phyloP scores from a whole-genome alignment of 2,329 filamentous ascomycete genomes.

The Dothistroma pini region DNA sequence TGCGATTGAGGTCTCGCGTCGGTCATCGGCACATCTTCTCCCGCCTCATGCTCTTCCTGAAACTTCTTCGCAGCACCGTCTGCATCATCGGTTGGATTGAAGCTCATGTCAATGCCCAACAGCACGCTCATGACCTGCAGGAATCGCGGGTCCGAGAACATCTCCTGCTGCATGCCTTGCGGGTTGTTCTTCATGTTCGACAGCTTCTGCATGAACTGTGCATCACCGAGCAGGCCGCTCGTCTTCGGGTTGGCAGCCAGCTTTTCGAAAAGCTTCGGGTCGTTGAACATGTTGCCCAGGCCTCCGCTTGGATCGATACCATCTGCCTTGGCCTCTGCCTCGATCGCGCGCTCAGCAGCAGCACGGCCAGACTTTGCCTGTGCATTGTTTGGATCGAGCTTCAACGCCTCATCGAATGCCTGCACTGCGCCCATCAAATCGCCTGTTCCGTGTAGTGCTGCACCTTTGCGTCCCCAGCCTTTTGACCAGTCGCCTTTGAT shows the following conservation, averaged over 20 bases:
- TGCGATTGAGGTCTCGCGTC: slow-evolving; percentile 66
- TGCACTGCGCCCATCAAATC: slow-evolving; percentile 82
- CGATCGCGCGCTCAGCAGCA: slow-evolving; percentile 82
- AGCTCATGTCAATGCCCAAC: slow-evolving; percentile 88
- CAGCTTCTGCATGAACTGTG: slow-evolving; percentile 85
- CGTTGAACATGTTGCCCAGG: slow-evolving; percentile 89
- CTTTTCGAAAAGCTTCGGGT: slow-evolving; percentile 85
- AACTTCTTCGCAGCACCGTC: slow-evolving; percentile 46
- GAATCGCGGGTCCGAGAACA: slow-evolving; percentile 79
- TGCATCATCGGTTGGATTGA: slow-evolving; percentile 52
- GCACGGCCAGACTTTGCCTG: slow-evolving; percentile 86
- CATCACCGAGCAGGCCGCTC: slow-evolving; percentile 71
- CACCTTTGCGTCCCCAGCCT: slow-evolving; percentile 90
- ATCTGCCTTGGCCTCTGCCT: slow-evolving; percentile 66
- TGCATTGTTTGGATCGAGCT: slow-evolving; percentile 85
- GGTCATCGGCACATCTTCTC: slow-evolving; percentile 75
- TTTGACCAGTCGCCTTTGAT: slow-evolving; percentile 98
- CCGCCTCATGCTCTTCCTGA: slow-evolving; percentile 63
- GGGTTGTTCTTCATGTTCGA: slow-evolving; percentile 79
- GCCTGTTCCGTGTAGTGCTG: slow-evolving; percentile 81
- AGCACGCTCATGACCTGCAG: slow-evolving; percentile 90
- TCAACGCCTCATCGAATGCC: slow-evolving; percentile 91
- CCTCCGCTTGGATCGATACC: slow-evolving; percentile 67
- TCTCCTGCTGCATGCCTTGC: slow-evolving; percentile 69
- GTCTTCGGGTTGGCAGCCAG: slow-evolving; percentile 95